phyloP scores from a whole-genome alignment of 2,329 filamentous ascomycete genomes.

The Alternaria conjuncta region DNA sequence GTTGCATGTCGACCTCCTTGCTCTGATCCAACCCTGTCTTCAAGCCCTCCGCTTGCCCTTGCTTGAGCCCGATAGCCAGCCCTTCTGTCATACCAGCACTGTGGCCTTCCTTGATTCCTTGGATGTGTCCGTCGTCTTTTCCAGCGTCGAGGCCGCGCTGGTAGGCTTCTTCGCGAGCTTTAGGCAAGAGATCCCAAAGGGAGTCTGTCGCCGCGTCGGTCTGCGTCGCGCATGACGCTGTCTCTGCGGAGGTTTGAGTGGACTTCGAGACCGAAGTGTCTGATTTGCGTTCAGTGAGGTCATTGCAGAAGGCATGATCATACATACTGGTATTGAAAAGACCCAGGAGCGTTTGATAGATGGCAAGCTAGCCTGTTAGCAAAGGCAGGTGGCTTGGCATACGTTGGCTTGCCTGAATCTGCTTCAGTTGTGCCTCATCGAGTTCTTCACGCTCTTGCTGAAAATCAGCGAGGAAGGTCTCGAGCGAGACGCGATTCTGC shows the following conservation, averaged over 20 bases:
- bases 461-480: background rate
- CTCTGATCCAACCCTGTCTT: background rate
- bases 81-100: background rate
- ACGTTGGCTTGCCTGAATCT: background rate
- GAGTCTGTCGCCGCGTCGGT: constrained; percentile 4
- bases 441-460: background rate
- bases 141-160: background rate
- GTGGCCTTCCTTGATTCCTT: background rate
- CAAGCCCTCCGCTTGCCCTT: background rate
- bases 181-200: background rate
- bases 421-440: background rate
- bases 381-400: background rate
- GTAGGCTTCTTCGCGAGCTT: constrained; percentile 2
- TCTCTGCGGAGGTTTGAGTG: background rate
- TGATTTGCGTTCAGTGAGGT: background rate
- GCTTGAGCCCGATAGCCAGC: background rate
- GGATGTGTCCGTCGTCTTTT: background rate
- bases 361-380: constrained; percentile 3
- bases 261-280: background rate
- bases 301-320: background rate
- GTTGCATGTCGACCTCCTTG: background rate
- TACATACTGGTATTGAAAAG: background rate
- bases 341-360: background rate
- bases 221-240: background rate
- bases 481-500: background rate